Evolutionary conservation across 1,284 basidiomycete genomes (phyloP).

Genomic region (Ustilago trichophora): DNA sequence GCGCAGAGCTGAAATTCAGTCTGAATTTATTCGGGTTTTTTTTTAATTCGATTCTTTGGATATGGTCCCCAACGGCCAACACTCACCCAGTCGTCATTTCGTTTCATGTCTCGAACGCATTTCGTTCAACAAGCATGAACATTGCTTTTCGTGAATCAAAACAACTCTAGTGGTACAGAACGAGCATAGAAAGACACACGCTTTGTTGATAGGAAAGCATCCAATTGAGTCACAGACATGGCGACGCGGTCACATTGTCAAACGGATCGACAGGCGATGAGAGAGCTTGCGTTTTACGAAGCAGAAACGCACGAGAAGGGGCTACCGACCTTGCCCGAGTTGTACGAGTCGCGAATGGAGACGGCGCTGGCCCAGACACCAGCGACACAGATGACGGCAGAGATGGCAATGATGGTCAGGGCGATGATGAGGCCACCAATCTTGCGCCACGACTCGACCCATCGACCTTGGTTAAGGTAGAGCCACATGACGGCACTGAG

Average conservation of each 20-base stretch:
- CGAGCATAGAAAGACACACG: too few relatives aligned
- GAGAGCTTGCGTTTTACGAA: neutral
- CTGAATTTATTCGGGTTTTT: too few relatives aligned
- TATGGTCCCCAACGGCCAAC: too few relatives aligned
- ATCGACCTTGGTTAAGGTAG: slow-evolving; percentile 54
- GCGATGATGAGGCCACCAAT: slow-evolving; percentile 40
- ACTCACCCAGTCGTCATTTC: too few relatives aligned
- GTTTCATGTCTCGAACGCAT: too few relatives aligned
- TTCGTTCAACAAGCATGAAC: too few relatives aligned
- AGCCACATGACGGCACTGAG: slow-evolving; percentile 50
- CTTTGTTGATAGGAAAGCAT: too few relatives aligned
- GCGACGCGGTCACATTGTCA: neutral
- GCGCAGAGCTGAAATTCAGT: too few relatives aligned
- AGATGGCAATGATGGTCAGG: slow-evolving; percentile 59
- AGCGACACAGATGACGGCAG: slow-evolving; percentile 64
- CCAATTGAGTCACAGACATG: too few relatives aligned
- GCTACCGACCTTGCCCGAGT: slow-evolving; percentile 58
- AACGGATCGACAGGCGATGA: neutral
- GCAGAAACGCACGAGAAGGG: slow-evolving; percentile 65
- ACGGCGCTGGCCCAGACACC: slow-evolving; percentile 66
- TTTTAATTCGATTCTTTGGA: too few relatives aligned
- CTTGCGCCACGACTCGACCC: slow-evolving; percentile 35
- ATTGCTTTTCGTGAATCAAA: too few relatives aligned
- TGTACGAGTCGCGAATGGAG: slow-evolving; percentile 64
- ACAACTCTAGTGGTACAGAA: too few relatives aligned